Evolutionary conservation across 805 yeast genomes (phyloP), one percentile per base, ranked within the genome.

Genomic region (Ogataea haglerorum): DNA sequence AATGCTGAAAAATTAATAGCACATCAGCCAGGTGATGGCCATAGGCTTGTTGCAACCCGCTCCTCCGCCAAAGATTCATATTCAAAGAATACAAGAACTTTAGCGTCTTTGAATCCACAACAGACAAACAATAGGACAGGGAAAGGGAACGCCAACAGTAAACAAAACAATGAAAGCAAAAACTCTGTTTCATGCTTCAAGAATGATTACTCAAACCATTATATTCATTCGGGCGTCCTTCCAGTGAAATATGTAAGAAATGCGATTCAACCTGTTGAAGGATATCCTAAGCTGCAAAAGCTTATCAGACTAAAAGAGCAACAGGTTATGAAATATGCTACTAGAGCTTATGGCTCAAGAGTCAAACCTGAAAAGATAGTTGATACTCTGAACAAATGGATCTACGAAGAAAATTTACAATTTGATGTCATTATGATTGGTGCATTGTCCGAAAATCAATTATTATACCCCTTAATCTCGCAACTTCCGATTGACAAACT

Each of bases 391-490:
- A 72, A 75, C 42, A 56, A 60, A 15, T 85, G 95, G 95, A 76
- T 78, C 23, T 60, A 64, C 13, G 66, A 67, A 14, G 76, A 79
- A 42, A 70, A 73, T 6, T 55, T 85, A 27, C 77, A 76, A 45
- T 91, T 90, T 61, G 96, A 90, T 58, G 95, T 88, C 9, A 84
- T 91, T 10, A 87, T 91, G 95, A 78, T 90, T 40, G 95, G 95
- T 1, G 91, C 93, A 3, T 68, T 91, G 36, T 75, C 83, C 1
- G 90, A 85, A 48, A 80, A 83, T 54, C 89, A 81, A 54, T 73
- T 84, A 40, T 67, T 85, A 14, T 69, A 76, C 31, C 84, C 86
- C 0, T 52, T 82, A 2, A 65, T 90, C 17, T 63, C 74, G 2
- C 75, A 73, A 48, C 64, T 89, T 32, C 95, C 96, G 0, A 67